A percentile compares a stretch with the other conserved stretches of the same genome.
These are phyloP conservation scores for Haemoproteus tartakovskyi DNA, from an alignment of 169 alveolate species.

Conservation along the genomic window DNA sequence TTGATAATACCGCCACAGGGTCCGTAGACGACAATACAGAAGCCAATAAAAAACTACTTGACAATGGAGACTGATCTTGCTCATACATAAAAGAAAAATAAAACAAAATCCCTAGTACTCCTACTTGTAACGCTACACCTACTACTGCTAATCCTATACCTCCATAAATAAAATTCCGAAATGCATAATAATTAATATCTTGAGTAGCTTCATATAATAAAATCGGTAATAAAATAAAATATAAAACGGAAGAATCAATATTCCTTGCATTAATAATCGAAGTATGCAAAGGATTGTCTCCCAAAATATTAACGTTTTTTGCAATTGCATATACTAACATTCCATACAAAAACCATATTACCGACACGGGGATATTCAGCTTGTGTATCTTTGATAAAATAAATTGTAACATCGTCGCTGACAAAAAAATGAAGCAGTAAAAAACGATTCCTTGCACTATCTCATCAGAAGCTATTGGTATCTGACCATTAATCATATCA, in stretches of 20 bases:
- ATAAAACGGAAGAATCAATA: constrained; percentile 79
- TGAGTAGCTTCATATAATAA: constrained; percentile 87
- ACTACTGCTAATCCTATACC: constrained; percentile 83
- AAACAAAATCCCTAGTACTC: constrained; percentile 75
- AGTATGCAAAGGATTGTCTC: constrained; percentile 50
- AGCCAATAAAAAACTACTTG: constrained; percentile 82
- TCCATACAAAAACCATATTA: constrained; percentile 76
- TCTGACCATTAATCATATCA: constrained; percentile 7
- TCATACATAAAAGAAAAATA: constrained; percentile 73
- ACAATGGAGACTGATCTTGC: constrained; percentile 58
- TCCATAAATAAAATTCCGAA: constrained; percentile 79
- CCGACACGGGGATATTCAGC: constrained; percentile 76
- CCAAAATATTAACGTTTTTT: constrained; percentile 56
- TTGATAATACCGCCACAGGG: constrained; percentile 87
- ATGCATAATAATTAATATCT: constrained; percentile 84
- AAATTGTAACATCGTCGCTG: constrained; percentile 77
- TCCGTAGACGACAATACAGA: constrained; percentile 86
- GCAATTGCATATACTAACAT: constrained; percentile 73
- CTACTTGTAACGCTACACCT: constrained; percentile 81
- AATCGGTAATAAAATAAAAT: constrained; percentile 81
- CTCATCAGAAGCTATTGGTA: constrained; percentile 57
- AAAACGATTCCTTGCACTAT: constrained; percentile 69
- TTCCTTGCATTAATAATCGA: constrained; percentile 67
- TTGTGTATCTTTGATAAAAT: constrained; percentile 73
- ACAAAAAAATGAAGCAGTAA: constrained; percentile 68